Evolutionary conservation across 2,329 filamentous ascomycete species (phyloP).

Genomic region (Gnomoniopsis smithogilvyi): DNA sequence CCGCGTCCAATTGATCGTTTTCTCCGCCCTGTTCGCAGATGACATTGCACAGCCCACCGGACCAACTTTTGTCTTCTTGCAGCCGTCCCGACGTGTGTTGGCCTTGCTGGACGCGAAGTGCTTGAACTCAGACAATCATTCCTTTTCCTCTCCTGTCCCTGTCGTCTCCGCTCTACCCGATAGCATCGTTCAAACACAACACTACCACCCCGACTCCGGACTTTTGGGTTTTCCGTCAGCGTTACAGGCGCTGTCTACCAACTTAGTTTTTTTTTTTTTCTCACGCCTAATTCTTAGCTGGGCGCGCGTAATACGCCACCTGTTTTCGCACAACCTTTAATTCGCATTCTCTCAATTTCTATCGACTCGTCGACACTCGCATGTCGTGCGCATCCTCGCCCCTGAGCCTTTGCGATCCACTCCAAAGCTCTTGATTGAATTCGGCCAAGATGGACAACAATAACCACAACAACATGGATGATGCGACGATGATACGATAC

Average conservation of each 20-base stretch:
- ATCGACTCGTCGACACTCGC: conserved; percentile 2
- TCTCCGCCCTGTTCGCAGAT: conserved; percentile 4
- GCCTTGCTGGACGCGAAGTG: conserved; percentile 16
- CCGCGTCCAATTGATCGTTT: conserved; percentile 11
- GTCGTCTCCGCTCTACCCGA: conserved; percentile 1
- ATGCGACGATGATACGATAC: conserved; percentile 18
- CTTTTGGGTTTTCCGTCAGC: conserved; percentile 4
- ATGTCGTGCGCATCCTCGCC: conserved; percentile 15
- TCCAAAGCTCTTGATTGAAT: conserved; percentile 8
- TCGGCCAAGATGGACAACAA: conserved; percentile 15
- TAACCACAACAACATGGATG: conserved; percentile 15
- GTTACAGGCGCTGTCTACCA: conserved; percentile 10
- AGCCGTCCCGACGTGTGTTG: conserved; percentile 6
- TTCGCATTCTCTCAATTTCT: background rate
- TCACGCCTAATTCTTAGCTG: conserved; percentile 9
- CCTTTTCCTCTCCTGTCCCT: conserved; percentile 2
- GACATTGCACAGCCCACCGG: conserved; percentile 14
- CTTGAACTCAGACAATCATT: conserved; percentile 8
- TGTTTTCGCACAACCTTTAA: background rate
- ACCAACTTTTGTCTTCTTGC: conserved; percentile 7
- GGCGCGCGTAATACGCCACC: conserved; percentile 3
- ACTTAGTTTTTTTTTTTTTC: no score
- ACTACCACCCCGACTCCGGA: conserved; percentile 11
- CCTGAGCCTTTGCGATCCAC: conserved; percentile 14
- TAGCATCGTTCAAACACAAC: background rate